Evolutionary conservation across 495 filamentous ascomycete species (phyloP), one percentile per base, ranked within the genome.

Genomic region (Tricharina praecox): DNA sequence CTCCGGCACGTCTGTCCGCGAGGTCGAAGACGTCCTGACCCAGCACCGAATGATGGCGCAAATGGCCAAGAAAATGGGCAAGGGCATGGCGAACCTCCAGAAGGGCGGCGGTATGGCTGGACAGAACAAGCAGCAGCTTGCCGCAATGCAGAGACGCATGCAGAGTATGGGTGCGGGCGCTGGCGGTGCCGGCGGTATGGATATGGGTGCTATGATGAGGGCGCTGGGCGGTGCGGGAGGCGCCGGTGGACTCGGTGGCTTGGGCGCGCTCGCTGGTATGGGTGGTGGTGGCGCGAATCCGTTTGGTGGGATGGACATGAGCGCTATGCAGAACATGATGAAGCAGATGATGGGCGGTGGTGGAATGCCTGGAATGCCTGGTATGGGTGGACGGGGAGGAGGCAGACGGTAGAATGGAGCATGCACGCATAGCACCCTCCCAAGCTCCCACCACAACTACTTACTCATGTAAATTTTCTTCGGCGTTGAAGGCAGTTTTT

Each of bases 1-100:
- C 0, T 86, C 79, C 43, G 90, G 90, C 26, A 96, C 92, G 3
- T 78, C 71, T 28, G 92, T 99, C 10, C 74, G 88, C 5, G 90
- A 99, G 58, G 87, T 99, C 23, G 92, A 99, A 62, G 90, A 99
- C 50, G 66, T 99, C n/a, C 73, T 99, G 18, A 93, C 85, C 1
- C 90, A 99, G 67, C 88, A 95, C 63, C 74, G 82, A 51, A 94
- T 95, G 82, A 99, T 99, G 90, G 85, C 85, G 25, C 84, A 84
- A 25, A 94, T 97, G 90, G 90, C 90, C 32, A 97, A 96, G 78
- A 88, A 87, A 66, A 88, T 95, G 73, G 87, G 88, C 43, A 87
- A 86, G 15, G 85, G 81, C 63, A 85, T 90, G 81, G 85, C 87
- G 66, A 88, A 93, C 55, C 92, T 95, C 81, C 83, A 93, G 64